Conservation (phyloP, 352 stramenopile species). For the Phytophthora colocasiae region DNA sequence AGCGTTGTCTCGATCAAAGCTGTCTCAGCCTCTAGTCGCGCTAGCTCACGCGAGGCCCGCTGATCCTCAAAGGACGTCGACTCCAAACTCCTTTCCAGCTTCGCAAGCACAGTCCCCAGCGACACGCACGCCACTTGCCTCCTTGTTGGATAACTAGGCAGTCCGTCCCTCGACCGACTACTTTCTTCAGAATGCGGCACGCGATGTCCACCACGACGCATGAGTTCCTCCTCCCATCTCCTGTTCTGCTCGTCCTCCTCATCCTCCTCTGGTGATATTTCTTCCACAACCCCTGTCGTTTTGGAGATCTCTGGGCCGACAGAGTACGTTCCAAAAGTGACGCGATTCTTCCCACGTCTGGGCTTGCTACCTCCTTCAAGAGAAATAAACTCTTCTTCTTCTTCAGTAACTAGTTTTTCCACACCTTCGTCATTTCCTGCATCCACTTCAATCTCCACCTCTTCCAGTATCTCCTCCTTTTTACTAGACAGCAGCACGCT, state of each 20-base stretch:
- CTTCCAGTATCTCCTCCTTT: constrained; percentile 23
- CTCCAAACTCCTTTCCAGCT: constrained; percentile 61
- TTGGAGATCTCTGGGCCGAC: constrained; percentile 41
- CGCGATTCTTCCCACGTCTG: constrained; percentile 54
- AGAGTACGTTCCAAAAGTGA: constrained; percentile 67
- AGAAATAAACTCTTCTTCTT: constrained; percentile 73
- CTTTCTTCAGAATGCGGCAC: constrained; percentile 4
- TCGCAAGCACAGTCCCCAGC: constrained; percentile 56
- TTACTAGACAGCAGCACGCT: constrained; percentile 53
- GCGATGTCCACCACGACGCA: constrained; percentile 70
- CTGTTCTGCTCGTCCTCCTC: constrained; percentile 59
- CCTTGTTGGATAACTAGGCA: constrained; percentile 56
- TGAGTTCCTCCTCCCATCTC: constrained; percentile 81
- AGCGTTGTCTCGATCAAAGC: constrained; percentile 51
- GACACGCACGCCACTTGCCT: constrained; percentile 56
- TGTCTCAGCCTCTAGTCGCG: constrained; percentile 59
- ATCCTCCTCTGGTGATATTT: constrained; percentile 41
- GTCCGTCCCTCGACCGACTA: constrained; percentile 18
- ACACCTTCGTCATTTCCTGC: constrained; percentile 28
- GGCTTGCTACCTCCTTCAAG: constrained; percentile 52
- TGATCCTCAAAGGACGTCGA: constrained; percentile 51
- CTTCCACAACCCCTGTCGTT: constrained; percentile 50
- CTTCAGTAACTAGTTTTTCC: constrained; percentile 10
- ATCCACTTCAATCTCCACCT: constrained; percentile 45
- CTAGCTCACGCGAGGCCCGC: constrained; percentile 55